phyloP scores from a whole-genome alignment of 208 protist species.

The Crithidia mellificae region DNA sequence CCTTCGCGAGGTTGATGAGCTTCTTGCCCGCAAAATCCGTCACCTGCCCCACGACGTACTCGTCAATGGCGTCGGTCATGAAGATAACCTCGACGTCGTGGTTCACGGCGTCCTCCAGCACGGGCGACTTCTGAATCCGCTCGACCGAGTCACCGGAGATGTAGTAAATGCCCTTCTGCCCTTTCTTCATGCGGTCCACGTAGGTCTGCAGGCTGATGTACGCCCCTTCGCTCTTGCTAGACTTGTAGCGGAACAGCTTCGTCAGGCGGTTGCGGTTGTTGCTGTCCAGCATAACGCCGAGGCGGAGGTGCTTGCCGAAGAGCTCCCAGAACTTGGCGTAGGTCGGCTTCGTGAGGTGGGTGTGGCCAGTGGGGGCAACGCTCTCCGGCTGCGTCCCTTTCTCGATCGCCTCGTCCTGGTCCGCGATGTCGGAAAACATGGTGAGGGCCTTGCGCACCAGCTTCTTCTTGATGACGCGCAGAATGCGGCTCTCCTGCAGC shows the following conservation, averaged over 20 bases:
- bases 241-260: slow-evolving; percentile 97
- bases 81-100: slow-evolving; percentile 93
- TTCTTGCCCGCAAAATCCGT: slow-evolving; percentile 96
- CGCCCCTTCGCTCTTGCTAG: slow-evolving; percentile 71
- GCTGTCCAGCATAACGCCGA: slow-evolving; percentile 98
- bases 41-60: slow-evolving; percentile 95
- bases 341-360: slow-evolving; percentile 61
- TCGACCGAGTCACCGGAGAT: slow-evolving; percentile 81
- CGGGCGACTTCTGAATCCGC: slow-evolving; percentile 80
- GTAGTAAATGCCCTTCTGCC: slow-evolving; percentile 95
- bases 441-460: slow-evolving; percentile 94
- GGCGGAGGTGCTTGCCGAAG: slow-evolving; percentile 97
- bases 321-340: slow-evolving; percentile 95
- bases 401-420: slow-evolving; percentile 66
- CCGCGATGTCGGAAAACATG: slow-evolving; percentile 94
- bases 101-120: slow-evolving; percentile 80
- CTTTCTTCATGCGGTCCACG: slow-evolving; percentile 93
- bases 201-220: slow-evolving; percentile 91
- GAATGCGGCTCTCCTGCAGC: slow-evolving; percentile 97
- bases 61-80: slow-evolving; percentile 98
- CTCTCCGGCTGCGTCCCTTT: slow-evolving; percentile 27
- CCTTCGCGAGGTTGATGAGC: slow-evolving; percentile 96
- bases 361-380: slow-evolving; percentile 27
- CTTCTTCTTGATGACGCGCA: slow-evolving; percentile 98
- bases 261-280: slow-evolving; percentile 95